Conservation (phyloP, 179 eudicot species). For the Carnegiea gigantea region DNA sequence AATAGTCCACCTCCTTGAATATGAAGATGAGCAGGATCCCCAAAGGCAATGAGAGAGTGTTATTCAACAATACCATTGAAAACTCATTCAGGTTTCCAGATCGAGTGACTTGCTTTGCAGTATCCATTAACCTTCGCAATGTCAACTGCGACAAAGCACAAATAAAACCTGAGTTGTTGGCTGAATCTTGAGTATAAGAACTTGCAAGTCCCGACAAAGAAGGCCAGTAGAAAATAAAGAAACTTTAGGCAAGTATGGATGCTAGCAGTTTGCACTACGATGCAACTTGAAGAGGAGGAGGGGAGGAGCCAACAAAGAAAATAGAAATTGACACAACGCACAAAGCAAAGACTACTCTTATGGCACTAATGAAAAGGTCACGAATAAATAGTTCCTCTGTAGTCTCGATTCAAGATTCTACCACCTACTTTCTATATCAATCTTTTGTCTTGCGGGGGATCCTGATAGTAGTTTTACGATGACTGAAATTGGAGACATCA, state of each 20-base stretch:
- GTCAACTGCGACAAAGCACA: conserved; percentile 62
- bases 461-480: neutral
- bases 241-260: neutral
- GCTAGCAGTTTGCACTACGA: neutral
- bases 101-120: conserved; percentile 94
- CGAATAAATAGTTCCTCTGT: no score
- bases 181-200: neutral
- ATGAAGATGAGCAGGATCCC: conserved; percentile 62
- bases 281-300: neutral
- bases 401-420: no score
- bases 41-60: conserved; percentile 86
- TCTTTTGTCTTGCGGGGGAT: no score
- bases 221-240: neutral
- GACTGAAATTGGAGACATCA: neutral
- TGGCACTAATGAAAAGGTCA: no score
- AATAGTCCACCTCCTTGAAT: conserved; percentile 90
- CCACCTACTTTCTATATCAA: no score
- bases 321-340: neutral
- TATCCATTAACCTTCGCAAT: conserved; percentile 87
- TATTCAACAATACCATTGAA: conserved; percentile 94
- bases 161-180: neutral
- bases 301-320: no score
- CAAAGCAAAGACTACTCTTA: neutral
- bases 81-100: conserved; percentile 95
- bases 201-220: neutral